Base-by-base conservation (phyloP, 2,329 filamentous ascomycete genomes). In the Aureobasidium zeae region DNA sequence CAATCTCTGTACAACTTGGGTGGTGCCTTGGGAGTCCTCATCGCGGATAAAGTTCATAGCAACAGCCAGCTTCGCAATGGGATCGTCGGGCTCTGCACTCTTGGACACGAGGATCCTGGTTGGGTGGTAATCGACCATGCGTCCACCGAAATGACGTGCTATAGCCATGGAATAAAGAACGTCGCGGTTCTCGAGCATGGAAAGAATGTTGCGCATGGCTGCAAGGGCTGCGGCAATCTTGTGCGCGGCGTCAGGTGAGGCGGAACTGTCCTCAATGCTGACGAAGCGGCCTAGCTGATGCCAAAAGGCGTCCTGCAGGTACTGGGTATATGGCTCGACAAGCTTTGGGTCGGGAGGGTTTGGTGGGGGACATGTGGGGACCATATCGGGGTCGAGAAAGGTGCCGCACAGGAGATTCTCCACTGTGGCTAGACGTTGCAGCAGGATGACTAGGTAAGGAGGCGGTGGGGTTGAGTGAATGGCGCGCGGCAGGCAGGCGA, bases 101-200 rank as follows among this genome's bases (percentile, higher is more conserved):
- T 31, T 42, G 2, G 53, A 50, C 6, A 55, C 46, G 4, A 58
- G 37, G 9, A 52, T 50, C 20, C 51, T 53, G 15, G 52, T 50
- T 12, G 57, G 55, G 19, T 56, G 51, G 51, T 69, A 70, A 19
- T 66, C 64, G 12, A 63, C 59, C 48, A 66, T 57, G 11, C 78
- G 75, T 22, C 79, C 77, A 33, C 83, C 79, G 37, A 87, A 71
- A 49, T 88, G 78, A 19, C 86, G 79, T 12, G 83, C 79, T 44
- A 94, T 77, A 7, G 84, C 85, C 51, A 94, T 81, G 0, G 85
- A 91, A 63, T 94, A 94, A 45, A 95, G 76, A 13, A 94, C 81
- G 59, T 95, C 87, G 42, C 88, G 79, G 55, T 89, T 91, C 64
- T 95, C 88, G 17, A 81, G 76, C 35, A 82, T 82, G 52, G 86